These are phyloP conservation scores for Trichocomaceae sp. DNA, from an alignment of 2,329 filamentous ascomycete genomes.

Conservation along the genomic window DNA sequence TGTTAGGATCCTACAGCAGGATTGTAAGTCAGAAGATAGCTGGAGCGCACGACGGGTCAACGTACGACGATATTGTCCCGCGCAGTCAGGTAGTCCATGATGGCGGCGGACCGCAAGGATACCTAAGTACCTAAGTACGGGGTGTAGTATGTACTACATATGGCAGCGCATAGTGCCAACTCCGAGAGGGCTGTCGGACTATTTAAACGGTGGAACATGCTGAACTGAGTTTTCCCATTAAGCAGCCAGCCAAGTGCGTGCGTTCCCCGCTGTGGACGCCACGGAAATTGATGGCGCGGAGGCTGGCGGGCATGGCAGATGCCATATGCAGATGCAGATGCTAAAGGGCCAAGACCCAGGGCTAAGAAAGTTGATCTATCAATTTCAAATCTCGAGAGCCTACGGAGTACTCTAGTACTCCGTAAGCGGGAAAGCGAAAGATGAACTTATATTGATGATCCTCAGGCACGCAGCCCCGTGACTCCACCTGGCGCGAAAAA, in stretches of 20 bases:
- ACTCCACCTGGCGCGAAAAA: neutral
- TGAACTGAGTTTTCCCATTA: neutral
- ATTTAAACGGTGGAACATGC: neutral
- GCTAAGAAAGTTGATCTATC: constrained; percentile 7
- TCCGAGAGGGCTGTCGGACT: neutral
- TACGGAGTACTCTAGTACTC: too few relatives aligned
- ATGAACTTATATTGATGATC: neutral
- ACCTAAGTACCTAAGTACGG: neutral
- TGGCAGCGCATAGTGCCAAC: neutral
- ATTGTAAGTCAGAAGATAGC: neutral
- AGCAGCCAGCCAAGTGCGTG: neutral
- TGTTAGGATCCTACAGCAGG: constrained; percentile 27
- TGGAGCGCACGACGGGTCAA: neutral
- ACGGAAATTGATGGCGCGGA: neutral
- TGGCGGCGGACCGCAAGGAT: neutral
- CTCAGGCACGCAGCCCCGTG: neutral
- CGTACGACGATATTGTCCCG: constrained; percentile 9
- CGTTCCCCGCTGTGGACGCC: neutral
- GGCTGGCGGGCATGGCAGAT: neutral
- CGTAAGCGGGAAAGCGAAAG: neutral
- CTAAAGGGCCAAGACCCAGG: too few relatives aligned
- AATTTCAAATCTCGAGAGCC: too few relatives aligned
- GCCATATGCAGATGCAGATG: neutral
- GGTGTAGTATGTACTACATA: too few relatives aligned
- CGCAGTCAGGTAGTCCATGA: constrained; percentile 5